Evolutionary conservation across 176 grass and related monocot genomes (phyloP).

Genomic region (Elaeis guineensis): DNA sequence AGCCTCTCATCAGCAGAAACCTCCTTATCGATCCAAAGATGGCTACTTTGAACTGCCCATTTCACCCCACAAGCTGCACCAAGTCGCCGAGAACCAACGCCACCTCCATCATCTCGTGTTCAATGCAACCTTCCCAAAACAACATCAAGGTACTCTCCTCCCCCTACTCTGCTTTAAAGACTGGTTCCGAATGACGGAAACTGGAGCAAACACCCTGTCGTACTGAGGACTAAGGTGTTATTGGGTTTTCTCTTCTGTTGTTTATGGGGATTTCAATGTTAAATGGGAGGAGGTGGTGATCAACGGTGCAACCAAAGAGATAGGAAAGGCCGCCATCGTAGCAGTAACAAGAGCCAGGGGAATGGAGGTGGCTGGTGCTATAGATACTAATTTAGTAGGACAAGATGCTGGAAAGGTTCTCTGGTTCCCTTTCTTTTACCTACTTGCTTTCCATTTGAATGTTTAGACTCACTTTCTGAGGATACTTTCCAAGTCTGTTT

Average conservation of each 20-base stretch:
- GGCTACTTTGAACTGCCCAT: constrained; percentile 25
- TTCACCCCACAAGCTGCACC: constrained; percentile 15
- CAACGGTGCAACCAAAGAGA: constrained; percentile 58
- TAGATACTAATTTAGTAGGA: constrained; percentile 46
- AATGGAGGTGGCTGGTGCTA: constrained; percentile 67
- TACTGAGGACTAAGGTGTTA: not conserved
- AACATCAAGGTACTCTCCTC: constrained; percentile 44
- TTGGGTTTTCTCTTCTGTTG: not conserved
- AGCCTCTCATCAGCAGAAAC: too few species aligned
- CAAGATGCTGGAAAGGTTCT: constrained; percentile 68
- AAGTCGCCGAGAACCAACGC: constrained; percentile 10
- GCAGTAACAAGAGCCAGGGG: constrained; percentile 70
- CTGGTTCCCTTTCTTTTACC: not conserved
- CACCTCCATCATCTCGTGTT: constrained; percentile 29
- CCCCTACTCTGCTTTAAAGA: not conserved
- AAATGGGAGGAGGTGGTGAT: constrained; percentile 45
- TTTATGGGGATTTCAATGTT: constrained; percentile 5
- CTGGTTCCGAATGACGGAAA: too few species aligned
- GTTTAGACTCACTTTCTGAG: not conserved
- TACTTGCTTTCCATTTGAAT: not conserved
- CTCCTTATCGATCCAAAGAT: constrained; percentile 13
- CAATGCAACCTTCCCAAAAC: constrained; percentile 46
- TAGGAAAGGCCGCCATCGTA: constrained; percentile 47
- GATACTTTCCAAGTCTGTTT: not conserved
- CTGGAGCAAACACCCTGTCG: not conserved